Evolutionary conservation across 2,329 filamentous ascomycete genomes (phyloP), one percentile per base, ranked within the genome.

Genomic region (Aureobasidium sp.): DNA sequence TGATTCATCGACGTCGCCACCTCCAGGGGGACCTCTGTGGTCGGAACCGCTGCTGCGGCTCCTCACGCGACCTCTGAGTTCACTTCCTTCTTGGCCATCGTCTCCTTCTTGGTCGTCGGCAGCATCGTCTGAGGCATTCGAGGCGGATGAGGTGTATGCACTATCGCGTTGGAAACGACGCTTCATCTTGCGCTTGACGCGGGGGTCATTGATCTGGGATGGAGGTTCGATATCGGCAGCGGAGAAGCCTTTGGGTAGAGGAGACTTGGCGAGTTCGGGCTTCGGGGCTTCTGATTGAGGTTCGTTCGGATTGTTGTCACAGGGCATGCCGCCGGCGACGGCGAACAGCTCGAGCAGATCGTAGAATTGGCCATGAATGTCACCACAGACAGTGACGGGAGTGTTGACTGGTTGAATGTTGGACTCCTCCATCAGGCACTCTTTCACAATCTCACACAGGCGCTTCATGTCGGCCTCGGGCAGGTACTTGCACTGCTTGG

Each of bases 311-410:
- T 51, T 39, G 45, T 61, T 48, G 48, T 96, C 89, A 70, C 91
- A 91, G 12, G 94, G 94, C 90, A 97, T 97, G 67, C 94, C 94
- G 64, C 94, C 94, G 51, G 93, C 91, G 44, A 99, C 93, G 60
- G 92, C 88, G 77, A 99, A 99, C 55, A 99, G 86, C 79, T 99
- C 94, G 65, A 97, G 85, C 11, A 99, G 82, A 75, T 99, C 94
- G 78, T 99, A 97, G 76, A 97, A 97, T 78, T 99, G 94, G 69
- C 94, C 94, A 77, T 99, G 94, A 66, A 99, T 97, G 74, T 99
- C 94, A 72, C 94, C 94, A 72, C 94, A 97, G 66, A 99, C 89
- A 5, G 94, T 99, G 66, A 99, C 94, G 7, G 94, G 94, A 0
- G 94, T 96, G 60, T 89, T 86, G 22, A 99, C 93, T n/a, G 94